Evolutionary conservation across 2,329 filamentous ascomycete species (phyloP).

Genomic region (Sarocladiaceae sp.): DNA sequence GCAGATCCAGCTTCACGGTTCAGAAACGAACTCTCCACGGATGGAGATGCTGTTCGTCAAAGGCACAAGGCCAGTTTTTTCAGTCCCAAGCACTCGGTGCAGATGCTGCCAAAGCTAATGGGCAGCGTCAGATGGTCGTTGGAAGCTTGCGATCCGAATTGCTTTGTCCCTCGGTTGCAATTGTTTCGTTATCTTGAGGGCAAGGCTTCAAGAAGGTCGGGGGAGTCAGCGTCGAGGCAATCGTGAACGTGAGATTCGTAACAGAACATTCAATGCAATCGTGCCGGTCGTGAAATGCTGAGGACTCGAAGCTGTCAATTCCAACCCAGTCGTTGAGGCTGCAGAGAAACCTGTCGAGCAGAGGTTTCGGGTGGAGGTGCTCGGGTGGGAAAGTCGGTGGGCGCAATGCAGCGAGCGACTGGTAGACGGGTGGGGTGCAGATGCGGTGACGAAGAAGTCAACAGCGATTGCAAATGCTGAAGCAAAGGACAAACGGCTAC

Average conservation of each 20-base stretch:
- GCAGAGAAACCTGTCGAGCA: constrained; percentile 11
- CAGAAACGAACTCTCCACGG: constrained; percentile 6
- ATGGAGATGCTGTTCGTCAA: constrained; percentile 4
- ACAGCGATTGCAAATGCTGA: constrained; percentile 10
- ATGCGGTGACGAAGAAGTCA: background rate
- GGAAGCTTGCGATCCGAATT: background rate
- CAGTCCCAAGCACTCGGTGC: background rate
- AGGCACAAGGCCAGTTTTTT: background rate
- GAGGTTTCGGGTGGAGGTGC: constrained; percentile 2
- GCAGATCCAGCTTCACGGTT: constrained; percentile 91
- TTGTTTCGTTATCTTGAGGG: background rate
- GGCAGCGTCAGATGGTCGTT: background rate
- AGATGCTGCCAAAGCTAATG: background rate
- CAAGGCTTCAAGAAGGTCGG: background rate
- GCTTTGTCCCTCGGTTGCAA: background rate
- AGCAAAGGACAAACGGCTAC: constrained; percentile 6
- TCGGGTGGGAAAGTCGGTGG: constrained; percentile 1
- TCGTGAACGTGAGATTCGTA: constrained; percentile 23
- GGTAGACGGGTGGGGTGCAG: constrained; percentile 1
- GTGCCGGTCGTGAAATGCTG: constrained; percentile 20
- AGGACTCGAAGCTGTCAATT: constrained; percentile 1
- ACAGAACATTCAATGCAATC: constrained; percentile 22
- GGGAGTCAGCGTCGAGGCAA: background rate
- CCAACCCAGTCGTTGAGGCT: background rate
- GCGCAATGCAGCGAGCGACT: constrained; percentile 12